Evolutionary conservation across 495 filamentous ascomycete genomes (phyloP), one percentile per base, ranked within the genome.

Genomic region (Penicilliopsis zonata): DNA sequence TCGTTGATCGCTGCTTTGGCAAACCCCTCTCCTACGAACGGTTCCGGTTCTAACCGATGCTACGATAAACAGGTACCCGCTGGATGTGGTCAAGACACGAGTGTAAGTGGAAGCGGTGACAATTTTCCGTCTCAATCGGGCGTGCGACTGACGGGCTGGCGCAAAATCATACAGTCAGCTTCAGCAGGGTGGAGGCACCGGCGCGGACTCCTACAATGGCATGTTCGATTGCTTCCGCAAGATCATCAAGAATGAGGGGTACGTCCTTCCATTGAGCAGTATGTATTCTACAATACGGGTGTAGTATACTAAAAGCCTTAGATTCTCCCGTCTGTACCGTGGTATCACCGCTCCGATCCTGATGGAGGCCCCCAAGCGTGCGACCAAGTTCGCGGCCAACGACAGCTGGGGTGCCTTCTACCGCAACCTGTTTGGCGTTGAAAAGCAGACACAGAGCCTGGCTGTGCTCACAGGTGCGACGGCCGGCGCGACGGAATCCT

Each of bases 331-430:
- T 31, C 63, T 98, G 13, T 98, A 98, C 65, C 82, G 90, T 47
- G 90, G 90, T 52, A 98, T 98, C 54, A 78, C 74, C 18, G 88
- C 92, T 9, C 90, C 90, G 13, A 96, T 98, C 43, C 64, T 95
- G 41, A 96, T 98, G 90, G 90, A 98, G 63, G 90, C 90, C 12
- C 90, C 90, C 35, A 98, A 98, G 74, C 78, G 90, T 54, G 90
- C 90, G 6, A 94, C 82, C 61, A 98, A 98, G 58, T 96, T 98
- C 62, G 88, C 90, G 31, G 92, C 90, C 53, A 98, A 98, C 59
- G 92, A 98, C 53, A 79, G 86, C 55, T 98, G 90, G 90, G 90
- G 90, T 41, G 73, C 78, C 54, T 73, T 93, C 59, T 98, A 90
- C 67, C 81, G 81, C 35, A 75, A 74, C 34, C 49, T 76, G 23